Base-by-base conservation (phyloP, 805 yeast species). In the Scheffersomyces ergatensis region DNA sequence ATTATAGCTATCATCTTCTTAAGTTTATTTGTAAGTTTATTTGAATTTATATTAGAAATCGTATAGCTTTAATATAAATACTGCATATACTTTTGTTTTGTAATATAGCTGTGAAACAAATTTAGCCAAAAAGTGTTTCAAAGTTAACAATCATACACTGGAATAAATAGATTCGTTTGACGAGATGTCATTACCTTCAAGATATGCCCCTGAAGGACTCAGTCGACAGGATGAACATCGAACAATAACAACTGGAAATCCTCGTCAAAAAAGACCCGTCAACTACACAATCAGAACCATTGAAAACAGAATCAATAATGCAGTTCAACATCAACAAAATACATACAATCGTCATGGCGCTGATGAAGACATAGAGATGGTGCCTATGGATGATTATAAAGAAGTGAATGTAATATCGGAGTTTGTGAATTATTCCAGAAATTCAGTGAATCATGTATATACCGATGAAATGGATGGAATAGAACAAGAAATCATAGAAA, bases 1-100 rank as follows among this genome's bases (percentile, higher is more conserved):
- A 82, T 93, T 44, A 87, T 93, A 41, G 70, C 83, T 18, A 85
- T 93, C 15, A 88, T 93, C 48, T 80, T 84, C 27, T 61, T 90
- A 32, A 85, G 92, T 45, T 78, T 92, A 34, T 58, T 80, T 17
- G 96, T 93, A 26, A 85, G 95, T 17, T 62, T 82, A 34, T 67
- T 83, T 40, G 96, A 88, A 62, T 87, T 55, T 62, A 75, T 46
- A 67, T 80, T 49, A 55, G 95, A 57, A 75, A 78, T 60, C 11
- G 18, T 65, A 13, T 55, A 26, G 8, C 8, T 26, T 9, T 26
- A 9, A 26, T 13, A 26, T 26, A 26, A 12, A 11, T 26, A 26
- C 29, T 11, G 12, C 29, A 26, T 26, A 25, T 25, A 25, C 29
- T 9, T 11, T 12, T 25, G 8, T 25, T 25, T 25, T 25, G 6